Base-by-base conservation (phyloP, 2,329 filamentous ascomycete genomes). In the Chaetomiaceae sp. region DNA sequence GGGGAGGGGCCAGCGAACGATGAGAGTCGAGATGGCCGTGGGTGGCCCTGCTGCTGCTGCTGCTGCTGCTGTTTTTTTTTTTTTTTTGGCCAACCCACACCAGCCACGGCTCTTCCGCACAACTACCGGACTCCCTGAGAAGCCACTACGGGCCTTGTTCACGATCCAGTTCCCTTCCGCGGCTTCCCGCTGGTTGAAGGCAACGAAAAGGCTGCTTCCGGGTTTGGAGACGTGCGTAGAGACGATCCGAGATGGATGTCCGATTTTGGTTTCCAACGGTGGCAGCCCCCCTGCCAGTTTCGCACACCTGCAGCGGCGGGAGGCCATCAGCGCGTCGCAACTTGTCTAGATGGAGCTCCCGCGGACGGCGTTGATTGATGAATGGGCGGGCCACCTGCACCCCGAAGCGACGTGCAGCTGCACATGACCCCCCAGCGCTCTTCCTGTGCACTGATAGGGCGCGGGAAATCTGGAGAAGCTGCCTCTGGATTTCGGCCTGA, bases 341-440 rank as follows among this genome's bases (percentile, higher is more conserved):
- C 49, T 37, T 54, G 53, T 56, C 52, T 55, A 49, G 37, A 61
- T 60, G 60, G 55, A 58, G 50, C 44, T 47, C 44, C 42, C 43
- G 48, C 49, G 25, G 40, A 29, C 21, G 36, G 36, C 36, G 48
- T 47, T 57, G 53, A 51, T 56, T 57, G 55, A 58, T 61, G 60
- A 61, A 62, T 59, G 58, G 51, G 57, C 51, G 53, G 53, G 38
- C 53, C 53, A 55, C 50, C 54, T 62, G 62, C 62, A 61, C 46
- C 54, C 52, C 52, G 46, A 43, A 51, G 43, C 47, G 51, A 51
- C 56, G 46, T 64, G 63, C 62, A 64, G 58, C 56, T 62, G 62
- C 58, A 61, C 62, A 61, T 61, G 58, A 64, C 58, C 60, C 59
- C 53, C 60, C 53, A 37, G 53, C 48, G 55, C 46, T 58, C 56